Percentiles rank a stretch among this genome's conserved stretches.
These are phyloP conservation scores for Stentor coeruleus DNA, from an alignment of 73 alveolate species.

Conservation along the genomic window DNA sequence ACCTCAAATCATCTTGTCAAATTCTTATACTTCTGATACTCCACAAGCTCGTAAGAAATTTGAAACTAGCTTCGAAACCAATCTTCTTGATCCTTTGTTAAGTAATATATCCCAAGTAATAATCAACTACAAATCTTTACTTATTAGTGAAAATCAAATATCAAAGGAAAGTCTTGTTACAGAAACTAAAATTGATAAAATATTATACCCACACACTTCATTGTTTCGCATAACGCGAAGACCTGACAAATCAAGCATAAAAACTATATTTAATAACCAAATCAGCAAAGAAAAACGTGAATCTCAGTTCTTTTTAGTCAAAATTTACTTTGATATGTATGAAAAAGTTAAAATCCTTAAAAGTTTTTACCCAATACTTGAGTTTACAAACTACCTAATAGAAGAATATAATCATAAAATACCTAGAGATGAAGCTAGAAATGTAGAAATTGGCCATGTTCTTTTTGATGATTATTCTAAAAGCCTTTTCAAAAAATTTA, in stretches of 20 bases:
- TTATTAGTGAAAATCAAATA: too few species aligned
- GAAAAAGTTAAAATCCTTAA: background rate
- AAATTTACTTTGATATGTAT: conserved; percentile 16
- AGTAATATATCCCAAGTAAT: too few species aligned
- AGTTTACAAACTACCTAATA: background rate
- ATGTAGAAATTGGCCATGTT: background rate
- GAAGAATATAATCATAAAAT: background rate
- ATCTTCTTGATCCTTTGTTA: too few species aligned
- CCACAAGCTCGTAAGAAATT: too few species aligned
- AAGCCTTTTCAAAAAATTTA: background rate
- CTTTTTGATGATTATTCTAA: background rate
- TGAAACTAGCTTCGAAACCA: too few species aligned
- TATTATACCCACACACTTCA: background rate
- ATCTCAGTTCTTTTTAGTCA: background rate
- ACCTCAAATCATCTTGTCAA: too few species aligned
- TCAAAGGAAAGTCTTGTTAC: background rate
- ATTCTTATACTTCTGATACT: too few species aligned
- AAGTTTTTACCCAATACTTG: conserved; percentile 3
- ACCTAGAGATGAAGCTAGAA: conserved; percentile 28
- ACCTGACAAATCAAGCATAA: background rate
- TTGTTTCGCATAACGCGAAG: background rate
- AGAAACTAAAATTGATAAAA: background rate
- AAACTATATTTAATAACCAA: background rate
- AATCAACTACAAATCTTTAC: too few species aligned
- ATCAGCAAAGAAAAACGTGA: background rate